phyloP scores from a whole-genome alignment of 2,329 filamentous ascomycete genomes.

The Tolypocladium tropicale region DNA sequence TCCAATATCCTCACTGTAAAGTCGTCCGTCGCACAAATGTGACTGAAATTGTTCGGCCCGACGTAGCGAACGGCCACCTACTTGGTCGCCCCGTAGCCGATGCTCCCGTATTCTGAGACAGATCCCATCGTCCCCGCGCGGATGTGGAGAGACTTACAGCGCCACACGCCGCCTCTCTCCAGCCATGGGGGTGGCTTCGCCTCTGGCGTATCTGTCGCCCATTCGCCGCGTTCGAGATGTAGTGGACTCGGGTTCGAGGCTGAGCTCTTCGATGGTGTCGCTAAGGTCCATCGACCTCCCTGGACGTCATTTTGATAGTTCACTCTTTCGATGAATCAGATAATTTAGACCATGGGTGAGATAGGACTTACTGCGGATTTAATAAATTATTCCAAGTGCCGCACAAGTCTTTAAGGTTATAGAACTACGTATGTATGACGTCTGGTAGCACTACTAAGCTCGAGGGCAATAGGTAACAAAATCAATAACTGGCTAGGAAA shows the following conservation, averaged over 20 bases:
- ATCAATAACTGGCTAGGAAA: no score
- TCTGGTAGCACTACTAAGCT: no score
- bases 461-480: no score
- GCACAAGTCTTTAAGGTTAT: no score
- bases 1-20: background rate
- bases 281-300: conserved; percentile 1
- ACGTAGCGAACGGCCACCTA: background rate
- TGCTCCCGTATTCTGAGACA: background rate
- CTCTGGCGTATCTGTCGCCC: conserved; percentile 1
- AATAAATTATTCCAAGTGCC: no score
- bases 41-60: conserved; percentile 1
- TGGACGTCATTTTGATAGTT: background rate
- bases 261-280: conserved; percentile 1
- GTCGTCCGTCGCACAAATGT: background rate
- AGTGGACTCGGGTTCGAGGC: background rate
- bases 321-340: background rate
- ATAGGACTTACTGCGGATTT: no score
- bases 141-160: background rate
- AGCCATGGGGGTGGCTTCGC: background rate
- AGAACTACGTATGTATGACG: no score
- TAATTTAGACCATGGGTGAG: background rate
- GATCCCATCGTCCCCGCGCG: background rate
- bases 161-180: conserved; percentile 3
- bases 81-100: background rate
- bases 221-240: conserved; percentile 1